These are phyloP conservation scores for Acanthamoeba healyi DNA, from an alignment of 208 protist species.

Conservation along the genomic window DNA sequence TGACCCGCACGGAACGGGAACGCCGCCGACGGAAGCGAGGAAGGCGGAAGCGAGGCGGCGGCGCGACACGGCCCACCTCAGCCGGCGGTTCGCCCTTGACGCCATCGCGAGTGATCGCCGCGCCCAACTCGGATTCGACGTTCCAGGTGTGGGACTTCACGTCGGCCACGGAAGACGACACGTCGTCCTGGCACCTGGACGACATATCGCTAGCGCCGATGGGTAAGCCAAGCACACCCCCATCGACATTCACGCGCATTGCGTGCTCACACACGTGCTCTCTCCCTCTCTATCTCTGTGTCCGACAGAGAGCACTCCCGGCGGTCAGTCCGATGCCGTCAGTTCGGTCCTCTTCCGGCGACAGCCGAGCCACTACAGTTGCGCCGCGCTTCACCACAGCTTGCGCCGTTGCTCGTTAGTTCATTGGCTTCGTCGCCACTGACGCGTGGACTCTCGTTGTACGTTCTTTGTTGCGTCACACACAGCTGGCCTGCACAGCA, in stretches of 20 bases:
- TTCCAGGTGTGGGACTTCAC: constrained; percentile 61
- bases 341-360: too few species aligned
- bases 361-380: too few species aligned
- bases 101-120: constrained; percentile 9
- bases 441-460: neutral
- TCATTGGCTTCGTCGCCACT: neutral
- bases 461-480: neutral
- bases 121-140: constrained; percentile 43
- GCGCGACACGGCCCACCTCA: neutral
- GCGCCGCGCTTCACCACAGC: too few species aligned
- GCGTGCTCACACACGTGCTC: neutral
- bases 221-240: neutral
- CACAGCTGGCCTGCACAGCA: neutral
- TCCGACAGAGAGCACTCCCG: too few species aligned
- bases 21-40: neutral
- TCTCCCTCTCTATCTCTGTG: too few species aligned
- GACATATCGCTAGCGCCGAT: neutral
- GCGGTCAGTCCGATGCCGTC: too few species aligned
- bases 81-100: neutral
- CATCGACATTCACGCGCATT: neutral
- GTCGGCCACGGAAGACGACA: neutral
- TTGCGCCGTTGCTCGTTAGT: too few species aligned
- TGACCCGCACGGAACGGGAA: neutral
- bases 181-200: neutral
- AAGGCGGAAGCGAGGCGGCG: neutral